Percentiles rank a stretch among this genome's conserved stretches.
Conservation (phyloP, 495 filamentous ascomycete species). For the Sordaria brevicollis region DNA sequence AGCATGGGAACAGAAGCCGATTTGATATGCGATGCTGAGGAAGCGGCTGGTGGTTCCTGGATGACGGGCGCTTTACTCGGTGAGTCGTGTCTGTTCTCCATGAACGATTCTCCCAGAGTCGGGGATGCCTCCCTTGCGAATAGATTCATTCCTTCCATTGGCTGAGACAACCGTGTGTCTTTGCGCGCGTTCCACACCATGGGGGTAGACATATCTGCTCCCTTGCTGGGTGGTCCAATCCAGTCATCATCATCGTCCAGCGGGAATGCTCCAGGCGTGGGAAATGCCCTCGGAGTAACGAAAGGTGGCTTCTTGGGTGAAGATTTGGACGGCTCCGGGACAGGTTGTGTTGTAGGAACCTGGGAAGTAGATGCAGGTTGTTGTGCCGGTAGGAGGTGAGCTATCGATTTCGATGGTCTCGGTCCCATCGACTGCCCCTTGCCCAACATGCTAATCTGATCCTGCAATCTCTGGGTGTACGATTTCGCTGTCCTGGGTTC, state of each 20-base stretch:
- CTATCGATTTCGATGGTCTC: slow-evolving; percentile 60
- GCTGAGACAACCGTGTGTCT: slow-evolving; percentile 47
- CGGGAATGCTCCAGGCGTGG: slow-evolving; percentile 43
- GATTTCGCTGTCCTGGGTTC: slow-evolving; percentile 49
- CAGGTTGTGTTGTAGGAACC: slow-evolving; percentile 35
- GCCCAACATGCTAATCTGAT: slow-evolving; percentile 87
- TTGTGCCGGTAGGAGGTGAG: slow-evolving; percentile 33
- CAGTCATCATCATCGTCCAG: slow-evolving; percentile 71
- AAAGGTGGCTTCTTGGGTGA: slow-evolving; percentile 24
- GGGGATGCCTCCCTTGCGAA: slow-evolving; percentile 31
- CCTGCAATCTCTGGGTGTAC: slow-evolving; percentile 81
- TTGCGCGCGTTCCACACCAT: slow-evolving; percentile 24
- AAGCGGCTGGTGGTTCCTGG: slow-evolving; percentile 20
- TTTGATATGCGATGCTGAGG: slow-evolving; percentile 38
- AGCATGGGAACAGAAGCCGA: slow-evolving; percentile 47
- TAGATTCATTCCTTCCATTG: slow-evolving; percentile 49
- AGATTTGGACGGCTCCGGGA: slow-evolving; percentile 25
- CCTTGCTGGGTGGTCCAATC: slow-evolving; percentile 53
- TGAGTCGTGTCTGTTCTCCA: slow-evolving; percentile 28
- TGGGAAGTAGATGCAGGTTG: slow-evolving; percentile 16
- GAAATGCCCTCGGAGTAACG: background rate
- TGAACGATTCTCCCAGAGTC: slow-evolving; percentile 2
- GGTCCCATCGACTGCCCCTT: slow-evolving; percentile 55
- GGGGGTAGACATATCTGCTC: slow-evolving; percentile 19
- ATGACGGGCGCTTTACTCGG: slow-evolving; percentile 28